Percentiles rank a stretch among this genome's conserved stretches.
phyloP scores from a whole-genome alignment of 768 basidiomycete genomes.

The Podaxis sp. region DNA sequence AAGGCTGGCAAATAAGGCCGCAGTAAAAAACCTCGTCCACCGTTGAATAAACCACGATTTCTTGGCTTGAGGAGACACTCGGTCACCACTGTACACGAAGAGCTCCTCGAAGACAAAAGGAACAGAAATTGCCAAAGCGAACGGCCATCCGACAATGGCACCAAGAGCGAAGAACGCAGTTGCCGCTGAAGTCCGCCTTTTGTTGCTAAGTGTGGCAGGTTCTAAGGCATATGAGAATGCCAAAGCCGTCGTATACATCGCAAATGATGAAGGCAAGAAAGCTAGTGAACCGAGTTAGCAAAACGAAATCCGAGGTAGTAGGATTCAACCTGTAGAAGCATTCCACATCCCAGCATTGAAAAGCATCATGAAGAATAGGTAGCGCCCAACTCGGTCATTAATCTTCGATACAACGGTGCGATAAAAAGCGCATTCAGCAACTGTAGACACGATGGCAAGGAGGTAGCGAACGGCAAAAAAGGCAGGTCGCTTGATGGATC shows the following conservation, averaged over 20 bases:
- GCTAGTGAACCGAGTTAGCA: conserved; percentile 39
- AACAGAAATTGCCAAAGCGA: conserved; percentile 79
- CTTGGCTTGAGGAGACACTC: conserved; percentile 40
- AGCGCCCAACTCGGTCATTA: conserved; percentile 90
- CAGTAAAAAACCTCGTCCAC: conserved; percentile 50
- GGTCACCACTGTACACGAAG: conserved; percentile 70
- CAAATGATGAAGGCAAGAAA: conserved; percentile 91
- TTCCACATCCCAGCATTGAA: conserved; percentile 96
- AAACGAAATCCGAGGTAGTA: conserved; percentile 6
- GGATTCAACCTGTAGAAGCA: conserved; percentile 64
- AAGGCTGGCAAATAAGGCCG: conserved; percentile 51
- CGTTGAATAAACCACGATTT: conserved; percentile 57
- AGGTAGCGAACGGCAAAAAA: conserved; percentile 89
- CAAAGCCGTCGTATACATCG: conserved; percentile 84
- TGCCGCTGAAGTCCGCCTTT: conserved; percentile 55
- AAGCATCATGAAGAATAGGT: conserved; percentile 81
- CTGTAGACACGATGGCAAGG: conserved; percentile 65
- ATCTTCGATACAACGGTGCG: conserved; percentile 75
- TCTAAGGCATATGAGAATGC: conserved; percentile 69
- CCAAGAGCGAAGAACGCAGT: conserved; percentile 75
- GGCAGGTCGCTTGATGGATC: conserved; percentile 57
- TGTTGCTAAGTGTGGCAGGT: conserved; percentile 49
- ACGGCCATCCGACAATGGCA: conserved; percentile 95
- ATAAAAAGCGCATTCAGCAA: conserved; percentile 82
- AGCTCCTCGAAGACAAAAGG: conserved; percentile 92